Base-by-base conservation (phyloP, 2,329 filamentous ascomycete species). In the Penicillium capsulatum region DNA sequence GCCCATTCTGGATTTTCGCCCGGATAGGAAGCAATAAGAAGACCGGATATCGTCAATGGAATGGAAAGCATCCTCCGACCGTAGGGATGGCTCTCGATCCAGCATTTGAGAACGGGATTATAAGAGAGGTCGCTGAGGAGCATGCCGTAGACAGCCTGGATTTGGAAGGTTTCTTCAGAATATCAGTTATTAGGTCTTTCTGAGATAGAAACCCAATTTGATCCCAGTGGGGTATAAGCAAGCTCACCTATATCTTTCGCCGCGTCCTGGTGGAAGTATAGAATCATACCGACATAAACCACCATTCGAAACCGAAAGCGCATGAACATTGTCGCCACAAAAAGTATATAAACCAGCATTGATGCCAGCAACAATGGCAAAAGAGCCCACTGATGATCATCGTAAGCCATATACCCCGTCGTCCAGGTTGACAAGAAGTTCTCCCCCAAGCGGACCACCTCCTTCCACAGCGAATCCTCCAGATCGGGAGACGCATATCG, bases 321-420 rank as follows among this genome's bases (percentile, higher is more conserved):
- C 64, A 74, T 68, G 31, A 59, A 61, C 54, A 62, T 59, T 0
- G 59, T 63, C 4, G 71, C 72, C 13, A 67, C 65, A 17, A 75
- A 59, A 17, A 71, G 53, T 4, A 74, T 62, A 45, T 73, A 76
- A 24, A 75, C 69, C 46, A 72, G 62, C 64, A 76, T 74, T 0
- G 72, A 71, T 8, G 71, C 71, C 40, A 70, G 59, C 4, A 76
- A 55, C 33, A 76, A 57, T 9, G 71, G 72, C 17, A 73, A 57
- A 51, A 76, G 65, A 3, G 74, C 72, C 74, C 74, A 77, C 50
- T 77, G 74, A 44, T 77, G 73, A 40, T 74, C 67, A 50, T 77
- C 74, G 38, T 74, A 76, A 7, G 68, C 62, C 58, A 74, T 75
- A 50, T 69, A 70, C 1, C 67, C 68, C 36, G 65, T 71, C 9